Evolutionary conservation across 1,139 yeast species (phyloP).

Genomic region (Kodamaea plutei): DNA sequence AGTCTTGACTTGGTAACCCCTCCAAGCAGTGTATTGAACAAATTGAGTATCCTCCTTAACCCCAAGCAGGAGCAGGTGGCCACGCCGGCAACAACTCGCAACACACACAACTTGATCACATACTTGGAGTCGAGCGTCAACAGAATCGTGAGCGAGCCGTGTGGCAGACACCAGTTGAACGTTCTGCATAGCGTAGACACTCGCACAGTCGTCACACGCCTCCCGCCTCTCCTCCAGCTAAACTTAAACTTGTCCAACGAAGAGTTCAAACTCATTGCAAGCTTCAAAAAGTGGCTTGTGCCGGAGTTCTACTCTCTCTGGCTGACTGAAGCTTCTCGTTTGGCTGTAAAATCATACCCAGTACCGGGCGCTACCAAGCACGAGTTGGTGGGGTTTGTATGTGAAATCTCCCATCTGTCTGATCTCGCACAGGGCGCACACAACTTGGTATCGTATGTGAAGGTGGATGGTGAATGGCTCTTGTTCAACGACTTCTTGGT

Average conservation of each 20-base stretch:
- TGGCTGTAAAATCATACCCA: conserved; percentile 24
- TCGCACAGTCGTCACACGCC: conserved; percentile 53
- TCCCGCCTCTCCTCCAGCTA: conserved; percentile 67
- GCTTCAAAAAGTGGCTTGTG: conserved; percentile 54
- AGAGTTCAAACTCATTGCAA: conserved; percentile 36
- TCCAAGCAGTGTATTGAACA: conserved; percentile 24
- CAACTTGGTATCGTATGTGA: conserved; percentile 54
- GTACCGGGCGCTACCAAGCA: conserved; percentile 35
- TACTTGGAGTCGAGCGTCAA: conserved; percentile 22
- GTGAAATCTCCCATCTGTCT: conserved; percentile 58
- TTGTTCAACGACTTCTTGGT: conserved; percentile 91
- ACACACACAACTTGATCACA: conserved; percentile 18
- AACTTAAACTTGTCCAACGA: conserved; percentile 52
- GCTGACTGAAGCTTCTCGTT: conserved; percentile 19
- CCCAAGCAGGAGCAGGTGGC: conserved; percentile 11
- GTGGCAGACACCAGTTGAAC: conserved; percentile 14
- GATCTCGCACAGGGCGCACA: conserved; percentile 48
- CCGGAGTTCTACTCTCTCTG: conserved; percentile 51
- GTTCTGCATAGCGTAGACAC: conserved; percentile 51
- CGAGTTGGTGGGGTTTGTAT: conserved; percentile 64
- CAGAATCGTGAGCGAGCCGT: conserved; percentile 15
- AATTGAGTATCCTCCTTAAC: conserved; percentile 23
- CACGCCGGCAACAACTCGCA: conserved; percentile 17
- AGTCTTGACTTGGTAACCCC: conserved; percentile 37
- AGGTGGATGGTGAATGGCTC: conserved; percentile 64